Conservation (phyloP, 129 eudicot species). For the Artemisia annua region DNA sequence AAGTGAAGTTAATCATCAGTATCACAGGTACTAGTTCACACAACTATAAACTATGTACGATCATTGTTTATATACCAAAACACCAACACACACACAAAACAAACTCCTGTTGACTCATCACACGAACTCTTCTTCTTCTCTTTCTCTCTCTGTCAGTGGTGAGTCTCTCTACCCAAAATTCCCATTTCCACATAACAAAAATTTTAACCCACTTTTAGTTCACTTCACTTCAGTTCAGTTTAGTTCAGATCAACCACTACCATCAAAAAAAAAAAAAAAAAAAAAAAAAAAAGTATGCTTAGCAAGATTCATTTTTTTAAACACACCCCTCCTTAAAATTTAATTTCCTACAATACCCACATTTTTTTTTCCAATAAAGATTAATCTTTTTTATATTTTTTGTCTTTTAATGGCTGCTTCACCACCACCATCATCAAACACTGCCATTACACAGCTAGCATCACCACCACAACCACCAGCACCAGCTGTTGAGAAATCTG, state of each 20-base stretch:
- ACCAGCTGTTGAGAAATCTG: conserved; percentile 50
- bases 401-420: background rate
- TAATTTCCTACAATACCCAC: background rate
- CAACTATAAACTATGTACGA: no score
- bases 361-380: background rate
- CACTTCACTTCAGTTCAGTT: no score
- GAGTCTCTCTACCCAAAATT: background rate
- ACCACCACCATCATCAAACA: background rate
- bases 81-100: background rate
- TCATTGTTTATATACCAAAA: background rate
- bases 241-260: background rate
- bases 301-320: conserved; percentile 5
- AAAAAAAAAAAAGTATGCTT: background rate
- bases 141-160: background rate
- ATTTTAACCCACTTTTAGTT: background rate
- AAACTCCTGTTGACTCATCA: background rate
- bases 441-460: conserved; percentile 1
- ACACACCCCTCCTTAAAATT: background rate
- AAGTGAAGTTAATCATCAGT: no score
- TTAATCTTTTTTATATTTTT: background rate
- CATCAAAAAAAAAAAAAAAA: no score
- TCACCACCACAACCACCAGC: background rate
- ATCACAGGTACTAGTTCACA: no score
- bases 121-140: background rate
- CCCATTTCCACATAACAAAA: background rate